These are phyloP conservation scores for Kentomonas sorsogonicus DNA, from an alignment of 208 protist genomes.

Conservation along the genomic window DNA sequence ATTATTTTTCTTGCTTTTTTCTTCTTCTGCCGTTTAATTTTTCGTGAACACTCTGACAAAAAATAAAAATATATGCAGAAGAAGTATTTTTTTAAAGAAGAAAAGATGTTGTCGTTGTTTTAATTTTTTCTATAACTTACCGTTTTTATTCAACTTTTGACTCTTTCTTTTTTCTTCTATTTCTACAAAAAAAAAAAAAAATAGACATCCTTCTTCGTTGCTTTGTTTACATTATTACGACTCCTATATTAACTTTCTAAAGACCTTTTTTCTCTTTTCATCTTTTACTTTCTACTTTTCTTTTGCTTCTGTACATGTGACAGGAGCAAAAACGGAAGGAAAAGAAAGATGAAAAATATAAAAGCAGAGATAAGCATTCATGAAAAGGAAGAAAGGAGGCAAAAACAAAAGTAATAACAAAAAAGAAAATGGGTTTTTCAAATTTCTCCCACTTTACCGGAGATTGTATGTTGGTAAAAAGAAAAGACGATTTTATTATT, in stretches of 20 bases:
- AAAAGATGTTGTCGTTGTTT: conserved; percentile 3
- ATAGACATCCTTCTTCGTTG: too few relatives aligned
- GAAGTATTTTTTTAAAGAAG: too few relatives aligned
- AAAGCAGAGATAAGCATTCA: neutral
- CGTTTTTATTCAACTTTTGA: conserved; percentile 13
- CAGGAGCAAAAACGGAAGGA: conserved; percentile 12
- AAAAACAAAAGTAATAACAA: conserved; percentile 1
- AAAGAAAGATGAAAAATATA: conserved; percentile 8
- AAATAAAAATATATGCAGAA: too few relatives aligned
- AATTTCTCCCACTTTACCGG: neutral
- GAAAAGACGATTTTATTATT: neutral
- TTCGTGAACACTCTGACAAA: too few relatives aligned
- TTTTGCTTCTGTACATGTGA: conserved; percentile 6
- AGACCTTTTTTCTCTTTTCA: too few relatives aligned
- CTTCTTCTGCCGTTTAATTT: conserved; percentile 11
- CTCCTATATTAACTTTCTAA: too few relatives aligned
- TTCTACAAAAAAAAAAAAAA: neutral
- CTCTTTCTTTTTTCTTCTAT: conserved; percentile 5
- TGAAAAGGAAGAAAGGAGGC: neutral
- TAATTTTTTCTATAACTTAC: conserved; percentile 8
- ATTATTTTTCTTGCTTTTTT: too few relatives aligned
- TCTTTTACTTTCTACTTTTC: conserved; percentile 7
- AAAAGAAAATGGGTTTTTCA: neutral
- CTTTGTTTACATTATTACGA: too few relatives aligned
- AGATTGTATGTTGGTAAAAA: neutral